phyloP scores from a whole-genome alignment of 2,329 filamentous ascomycete species.

The Penicillium sp. region DNA sequence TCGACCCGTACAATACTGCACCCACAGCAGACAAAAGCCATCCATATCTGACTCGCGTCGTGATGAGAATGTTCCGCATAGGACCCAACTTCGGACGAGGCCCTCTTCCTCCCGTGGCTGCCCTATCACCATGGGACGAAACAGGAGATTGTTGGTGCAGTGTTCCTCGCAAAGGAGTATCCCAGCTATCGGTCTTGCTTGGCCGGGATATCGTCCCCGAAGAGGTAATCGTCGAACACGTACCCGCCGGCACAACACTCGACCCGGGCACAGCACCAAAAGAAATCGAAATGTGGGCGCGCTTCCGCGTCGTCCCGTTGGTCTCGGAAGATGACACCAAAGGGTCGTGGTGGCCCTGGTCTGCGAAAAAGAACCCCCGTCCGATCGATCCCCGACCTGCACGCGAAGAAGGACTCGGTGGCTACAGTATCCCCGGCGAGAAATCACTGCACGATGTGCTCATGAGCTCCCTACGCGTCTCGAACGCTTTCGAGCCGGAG shows the following conservation, averaged over 20 bases:
- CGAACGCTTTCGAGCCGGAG: slow-evolving; percentile 31
- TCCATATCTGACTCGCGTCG: slow-evolving; percentile 17
- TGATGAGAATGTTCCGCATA: not conserved
- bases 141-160: slow-evolving; percentile 88
- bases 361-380: not conserved
- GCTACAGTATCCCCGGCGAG: slow-evolving; percentile 10
- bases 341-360: not conserved
- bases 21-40: slow-evolving; percentile 45
- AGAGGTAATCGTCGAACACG: slow-evolving; percentile 71
- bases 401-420: slow-evolving; percentile 12
- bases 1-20: slow-evolving; percentile 63
- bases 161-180: slow-evolving; percentile 43
- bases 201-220: slow-evolving; percentile 59
- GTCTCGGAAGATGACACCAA: not conserved
- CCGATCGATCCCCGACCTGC: slow-evolving; percentile 6
- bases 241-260: slow-evolving; percentile 60
- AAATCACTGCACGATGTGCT: slow-evolving; percentile 31
- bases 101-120: slow-evolving; percentile 49
- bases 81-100: slow-evolving; percentile 10
- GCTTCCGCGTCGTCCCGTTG: slow-evolving; percentile 48
- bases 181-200: slow-evolving; percentile 43
- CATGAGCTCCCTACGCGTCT: slow-evolving; percentile 30
- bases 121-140: slow-evolving; percentile 70
- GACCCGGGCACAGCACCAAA: slow-evolving; percentile 62
- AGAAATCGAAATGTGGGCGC: slow-evolving; percentile 68